Base-by-base conservation (phyloP, 257 asterid species). In the Datura wrightii region DNA sequence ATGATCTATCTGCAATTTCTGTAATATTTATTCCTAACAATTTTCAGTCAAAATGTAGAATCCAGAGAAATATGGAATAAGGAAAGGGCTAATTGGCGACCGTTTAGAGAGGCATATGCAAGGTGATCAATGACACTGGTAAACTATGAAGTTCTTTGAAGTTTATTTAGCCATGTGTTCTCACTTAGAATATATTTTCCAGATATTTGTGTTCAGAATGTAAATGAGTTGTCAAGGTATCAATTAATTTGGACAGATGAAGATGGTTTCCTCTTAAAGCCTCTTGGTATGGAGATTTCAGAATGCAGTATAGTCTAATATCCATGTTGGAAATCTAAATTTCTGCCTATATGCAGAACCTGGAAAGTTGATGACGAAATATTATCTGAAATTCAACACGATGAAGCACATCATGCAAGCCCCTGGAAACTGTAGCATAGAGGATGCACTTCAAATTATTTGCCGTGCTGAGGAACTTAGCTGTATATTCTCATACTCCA, bases 191-290 rank as follows among this genome's bases (percentile, higher is more conserved):
- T 52, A 31, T 83, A 71, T 60, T 69, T 84, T 78, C 85, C 93
- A 96, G 99, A 90, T 62, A 94, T 96, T 85, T 96, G 99, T 87
- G 91, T 96, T 84, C 93, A 89, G 91, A 94, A 94, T 89, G 94
- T 96, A 54, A 94, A 94, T 46, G 99, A 94, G 89, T 87, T 96
- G 87, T 88, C 98, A 46, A 88, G 84, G 81, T 90, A 92, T 91
- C 96, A 96, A 88, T 86, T 94, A 94, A 91, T 96, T 89, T 96
- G 99, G 99, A 94, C 97, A 41, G 99, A 96, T 88, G 98, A 93
- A 85, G 98, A 96, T 79, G 98, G 98, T 79, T 96, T 93, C 86
- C 93, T 94, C 84, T 90, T 96, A 86, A 96, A 92, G 92, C 94
- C 98, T 82, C 97, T 93, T 70, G 99, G 99, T 96, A 88, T 62